These are phyloP conservation scores for Colletotrichum scovillei DNA, from an alignment of 2,329 filamentous ascomycete genomes.

Conservation along the genomic window DNA sequence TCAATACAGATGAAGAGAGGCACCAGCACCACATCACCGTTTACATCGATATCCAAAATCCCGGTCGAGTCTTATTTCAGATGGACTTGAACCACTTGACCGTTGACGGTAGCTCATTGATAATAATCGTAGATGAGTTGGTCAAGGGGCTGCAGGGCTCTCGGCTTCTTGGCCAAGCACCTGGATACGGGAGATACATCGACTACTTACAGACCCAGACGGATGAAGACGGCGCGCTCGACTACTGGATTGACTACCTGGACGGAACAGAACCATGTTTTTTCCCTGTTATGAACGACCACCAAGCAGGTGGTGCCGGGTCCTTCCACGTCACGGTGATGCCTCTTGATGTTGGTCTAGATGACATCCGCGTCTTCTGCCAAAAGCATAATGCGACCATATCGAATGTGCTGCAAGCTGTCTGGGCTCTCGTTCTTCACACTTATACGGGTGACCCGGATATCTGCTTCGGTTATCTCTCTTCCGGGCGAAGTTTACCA, in stretches of 20 bases:
- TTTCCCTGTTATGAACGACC: slow-evolving; percentile 36
- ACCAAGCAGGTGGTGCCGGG: background rate
- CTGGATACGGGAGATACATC: slow-evolving; percentile 38
- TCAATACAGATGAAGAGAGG: background rate
- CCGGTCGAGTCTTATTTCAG: background rate
- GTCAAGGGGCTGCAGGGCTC: background rate
- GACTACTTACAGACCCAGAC: slow-evolving; percentile 31
- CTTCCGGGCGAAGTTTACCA: slow-evolving; percentile 16
- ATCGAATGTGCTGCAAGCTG: slow-evolving; percentile 2
- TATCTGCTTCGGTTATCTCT: slow-evolving; percentile 29
- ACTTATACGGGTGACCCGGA: slow-evolving; percentile 12
- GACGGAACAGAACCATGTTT: slow-evolving; percentile 36
- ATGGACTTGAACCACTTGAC: slow-evolving; percentile 28
- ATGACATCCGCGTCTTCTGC: slow-evolving; percentile 6
- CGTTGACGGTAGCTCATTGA: slow-evolving; percentile 25
- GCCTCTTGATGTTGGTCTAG: background rate
- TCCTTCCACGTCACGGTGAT: slow-evolving; percentile 19
- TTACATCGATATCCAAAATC: background rate
- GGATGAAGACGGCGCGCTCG: slow-evolving; percentile 27
- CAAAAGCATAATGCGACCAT: slow-evolving; percentile 13
- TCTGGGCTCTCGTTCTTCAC: slow-evolving; percentile 22
- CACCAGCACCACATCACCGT: slow-evolving; percentile 7
- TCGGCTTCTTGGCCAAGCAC: background rate
- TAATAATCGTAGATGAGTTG: slow-evolving; percentile 20
- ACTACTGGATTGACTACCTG: slow-evolving; percentile 40